Conservation (phyloP, 2,329 filamentous ascomycete genomes). For the Aspergillus thermomutatus region DNA sequence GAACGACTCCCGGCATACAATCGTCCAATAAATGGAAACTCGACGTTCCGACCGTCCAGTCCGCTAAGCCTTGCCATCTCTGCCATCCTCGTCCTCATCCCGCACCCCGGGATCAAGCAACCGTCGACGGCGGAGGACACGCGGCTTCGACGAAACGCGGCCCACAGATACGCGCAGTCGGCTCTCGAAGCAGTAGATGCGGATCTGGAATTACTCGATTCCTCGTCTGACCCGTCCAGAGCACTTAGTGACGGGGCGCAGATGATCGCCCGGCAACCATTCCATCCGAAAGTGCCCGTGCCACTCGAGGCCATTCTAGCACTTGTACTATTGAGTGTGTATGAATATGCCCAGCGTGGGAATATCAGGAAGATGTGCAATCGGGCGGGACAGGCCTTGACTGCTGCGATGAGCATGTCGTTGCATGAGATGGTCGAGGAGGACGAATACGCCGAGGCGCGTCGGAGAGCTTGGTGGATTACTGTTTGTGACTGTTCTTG, state of each 20-base stretch:
- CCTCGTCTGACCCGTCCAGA: not conserved
- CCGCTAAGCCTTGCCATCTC: conserved; percentile 26
- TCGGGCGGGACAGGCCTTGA: conserved; percentile 26
- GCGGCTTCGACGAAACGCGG: conserved; percentile 19
- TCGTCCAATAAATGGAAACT: conserved; percentile 7
- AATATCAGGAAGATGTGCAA: conserved; percentile 29
- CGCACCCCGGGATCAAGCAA: conserved; percentile 18
- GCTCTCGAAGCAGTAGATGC: conserved; percentile 24
- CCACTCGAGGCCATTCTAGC: conserved; percentile 25
- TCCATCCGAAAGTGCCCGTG: conserved; percentile 19
- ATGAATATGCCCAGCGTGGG: conserved; percentile 30
- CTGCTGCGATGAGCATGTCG: conserved; percentile 23
- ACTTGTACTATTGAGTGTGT: conserved; percentile 25
- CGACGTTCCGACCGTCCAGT: conserved; percentile 18
- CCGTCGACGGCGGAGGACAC: conserved; percentile 17
- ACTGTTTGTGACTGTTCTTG: conserved; percentile 11
- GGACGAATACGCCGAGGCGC: conserved; percentile 21
- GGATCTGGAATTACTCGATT: conserved; percentile 22
- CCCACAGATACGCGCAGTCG: conserved; percentile 21
- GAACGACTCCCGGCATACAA: conserved; percentile 10
- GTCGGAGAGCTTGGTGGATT: conserved; percentile 30
- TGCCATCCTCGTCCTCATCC: conserved; percentile 26
- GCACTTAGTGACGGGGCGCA: not conserved
- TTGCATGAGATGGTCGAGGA: conserved; percentile 21
- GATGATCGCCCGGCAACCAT: conserved; percentile 5